phyloP scores from a whole-genome alignment of 2,329 filamentous ascomycete species.

The Fusarium sp. region DNA sequence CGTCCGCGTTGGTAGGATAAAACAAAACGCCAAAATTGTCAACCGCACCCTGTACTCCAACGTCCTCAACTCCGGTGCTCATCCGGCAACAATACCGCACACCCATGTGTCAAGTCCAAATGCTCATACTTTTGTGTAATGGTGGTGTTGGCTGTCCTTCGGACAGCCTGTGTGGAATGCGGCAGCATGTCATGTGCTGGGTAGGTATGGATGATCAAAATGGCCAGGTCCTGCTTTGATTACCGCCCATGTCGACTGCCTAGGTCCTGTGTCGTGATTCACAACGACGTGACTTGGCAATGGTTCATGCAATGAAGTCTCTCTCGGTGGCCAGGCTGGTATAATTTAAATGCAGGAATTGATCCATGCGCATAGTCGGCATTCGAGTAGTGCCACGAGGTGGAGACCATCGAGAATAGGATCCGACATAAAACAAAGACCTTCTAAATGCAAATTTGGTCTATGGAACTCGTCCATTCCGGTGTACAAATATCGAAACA shows the following conservation, averaged over 20 bases:
- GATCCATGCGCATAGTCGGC: slow-evolving; percentile 11
- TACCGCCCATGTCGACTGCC: not conserved
- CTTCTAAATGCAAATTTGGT: slow-evolving; percentile 48
- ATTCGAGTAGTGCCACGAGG: slow-evolving; percentile 13
- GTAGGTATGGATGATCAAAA: not conserved
- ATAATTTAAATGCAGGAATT: not conserved
- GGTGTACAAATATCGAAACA: slow-evolving; percentile 36
- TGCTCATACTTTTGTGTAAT: not conserved
- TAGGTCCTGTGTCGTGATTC: slow-evolving; percentile 5
- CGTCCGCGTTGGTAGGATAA: slow-evolving; percentile 7
- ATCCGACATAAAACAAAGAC: slow-evolving; percentile 32
- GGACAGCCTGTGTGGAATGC: not conserved
- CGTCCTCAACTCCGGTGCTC: slow-evolving; percentile 33
- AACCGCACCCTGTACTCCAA: slow-evolving; percentile 32
- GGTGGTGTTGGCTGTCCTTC: not conserved
- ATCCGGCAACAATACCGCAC: slow-evolving; percentile 20
- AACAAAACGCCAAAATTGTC: slow-evolving; percentile 35
- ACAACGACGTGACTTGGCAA: slow-evolving; percentile 12
- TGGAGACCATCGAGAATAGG: slow-evolving; percentile 13
- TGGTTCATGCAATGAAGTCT: slow-evolving; percentile 2
- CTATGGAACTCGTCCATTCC: slow-evolving; percentile 40
- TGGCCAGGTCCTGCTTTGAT: not conserved
- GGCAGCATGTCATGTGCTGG: not conserved
- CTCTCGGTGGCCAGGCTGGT: slow-evolving; percentile 6
- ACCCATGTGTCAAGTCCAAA: slow-evolving; percentile 21